phyloP scores from a whole-genome alignment of 768 basidiomycete genomes.

The Leccinum truebloodii region DNA sequence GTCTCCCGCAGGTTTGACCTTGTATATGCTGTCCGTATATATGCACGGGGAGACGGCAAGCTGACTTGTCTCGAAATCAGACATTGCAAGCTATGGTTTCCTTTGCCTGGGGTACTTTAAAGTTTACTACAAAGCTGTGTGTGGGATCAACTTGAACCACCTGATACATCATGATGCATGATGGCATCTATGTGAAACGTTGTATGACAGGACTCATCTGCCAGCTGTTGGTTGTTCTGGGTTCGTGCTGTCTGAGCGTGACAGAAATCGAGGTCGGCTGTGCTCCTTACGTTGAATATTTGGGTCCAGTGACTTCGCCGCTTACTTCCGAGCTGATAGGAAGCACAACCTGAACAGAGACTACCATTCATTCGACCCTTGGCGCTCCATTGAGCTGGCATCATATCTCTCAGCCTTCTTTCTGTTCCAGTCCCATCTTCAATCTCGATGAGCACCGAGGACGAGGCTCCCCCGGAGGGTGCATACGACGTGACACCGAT shows the following conservation, averaged over 20 bases:
- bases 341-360: neutral
- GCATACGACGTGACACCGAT: constrained; percentile 34
- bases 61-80: neutral
- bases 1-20: neutral
- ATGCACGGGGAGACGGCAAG: neutral
- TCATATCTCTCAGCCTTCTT: neutral
- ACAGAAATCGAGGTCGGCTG: neutral
- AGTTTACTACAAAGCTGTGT: too few species aligned
- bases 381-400: neutral
- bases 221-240: neutral
- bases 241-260: neutral
- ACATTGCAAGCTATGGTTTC: too few species aligned
- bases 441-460: constrained; percentile 19
- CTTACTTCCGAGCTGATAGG: neutral
- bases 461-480: constrained; percentile 9
- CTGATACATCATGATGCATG: too few species aligned
- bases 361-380: neutral
- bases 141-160: neutral
- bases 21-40: neutral
- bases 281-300: neutral
- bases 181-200: too few species aligned
- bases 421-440: neutral
- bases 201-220: too few species aligned
- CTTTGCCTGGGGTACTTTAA: neutral
- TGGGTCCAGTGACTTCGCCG: neutral